Conservation (phyloP, 148 eudicot species). For the Camellia sinensis region DNA sequence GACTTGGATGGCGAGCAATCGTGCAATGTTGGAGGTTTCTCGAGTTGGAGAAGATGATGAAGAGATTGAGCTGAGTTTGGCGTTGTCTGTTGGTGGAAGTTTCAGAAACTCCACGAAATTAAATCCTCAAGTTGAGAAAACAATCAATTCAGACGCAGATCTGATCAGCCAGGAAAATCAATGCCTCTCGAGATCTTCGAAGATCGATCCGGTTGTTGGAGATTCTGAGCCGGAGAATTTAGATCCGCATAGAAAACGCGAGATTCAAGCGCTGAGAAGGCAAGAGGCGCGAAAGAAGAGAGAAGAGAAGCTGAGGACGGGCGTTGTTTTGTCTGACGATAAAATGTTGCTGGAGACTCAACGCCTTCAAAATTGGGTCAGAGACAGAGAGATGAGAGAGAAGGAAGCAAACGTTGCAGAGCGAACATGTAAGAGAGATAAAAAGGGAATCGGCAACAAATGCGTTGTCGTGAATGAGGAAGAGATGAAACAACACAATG, state of each 20-base stretch:
- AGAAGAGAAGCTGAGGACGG: slow-evolving; percentile 39
- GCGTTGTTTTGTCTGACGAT: not conserved
- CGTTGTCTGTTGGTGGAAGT: slow-evolving; percentile 37
- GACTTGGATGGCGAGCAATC: not conserved
- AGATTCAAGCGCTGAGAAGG: slow-evolving; percentile 39
- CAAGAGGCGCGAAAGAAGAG: slow-evolving; percentile 41
- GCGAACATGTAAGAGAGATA: slow-evolving; percentile 7
- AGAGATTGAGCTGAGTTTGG: slow-evolving; percentile 56
- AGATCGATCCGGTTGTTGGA: not conserved
- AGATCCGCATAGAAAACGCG: slow-evolving; percentile 28
- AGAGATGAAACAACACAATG: not conserved
- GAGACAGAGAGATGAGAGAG: slow-evolving; percentile 29
- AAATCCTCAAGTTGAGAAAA: not conserved
- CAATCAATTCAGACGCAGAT: not conserved
- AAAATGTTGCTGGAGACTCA: slow-evolving; percentile 15
- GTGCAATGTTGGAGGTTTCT: slow-evolving; percentile 16
- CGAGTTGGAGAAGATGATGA: slow-evolving; percentile 27
- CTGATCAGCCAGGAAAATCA: not conserved
- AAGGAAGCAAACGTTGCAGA: slow-evolving; percentile 8
- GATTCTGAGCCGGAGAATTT: not conserved
- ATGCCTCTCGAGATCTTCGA: slow-evolving; percentile 3
- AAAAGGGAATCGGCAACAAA: not conserved
- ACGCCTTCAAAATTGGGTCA: slow-evolving; percentile 12
- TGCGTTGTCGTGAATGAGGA: not conserved
- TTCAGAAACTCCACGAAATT: slow-evolving; percentile 11